Evolutionary conservation across 1,139 yeast species (phyloP), one percentile per base, ranked within the genome.

Genomic region (Candida glucosophila): DNA sequence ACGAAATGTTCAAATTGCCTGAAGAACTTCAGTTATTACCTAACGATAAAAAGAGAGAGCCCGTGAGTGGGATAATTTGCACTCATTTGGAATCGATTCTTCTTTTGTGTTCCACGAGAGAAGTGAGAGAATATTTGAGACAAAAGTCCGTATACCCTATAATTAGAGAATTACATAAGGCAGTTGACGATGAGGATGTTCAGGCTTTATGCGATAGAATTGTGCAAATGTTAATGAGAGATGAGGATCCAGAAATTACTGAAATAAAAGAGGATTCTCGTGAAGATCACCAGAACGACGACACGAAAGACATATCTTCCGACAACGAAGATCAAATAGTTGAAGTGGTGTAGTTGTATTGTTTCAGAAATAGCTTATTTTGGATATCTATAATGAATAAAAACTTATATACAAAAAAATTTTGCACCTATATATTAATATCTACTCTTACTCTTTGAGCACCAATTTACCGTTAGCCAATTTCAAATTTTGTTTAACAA

Each of bases 171-270:
- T 61, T 90, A 28, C 95, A 90, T 46, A 76, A 79, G 44, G 76
- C 69, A 22, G 58, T 65, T 5, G 71, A 73, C 9, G 70, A 75
- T 28, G 90, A 79, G 24, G 70, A 69, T 14, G 67, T 85, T 12
- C 63, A 65, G 21, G 94, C 81, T 23, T 52, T 77, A 31, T 73
- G 82, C 55, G 83, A 78, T 37, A 67, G 82, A 51, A 47, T 78
- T 23, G 97, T 85, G 12, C 88, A 86, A 47, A 70, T 83, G 77
- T 62, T 86, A 36, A 79, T 80, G 88, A 75, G 97, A 60, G 97
- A 88, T 42, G 97, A 86, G 44, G 44, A 28, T 2, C 47, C 39
- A 12, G 52, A 44, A 10, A 49, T 41, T 12, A 54, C 52, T n/a
- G 53, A 46, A n/a, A n/a, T n/a, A n/a, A n/a, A n/a, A n/a, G n/a